Conservation (phyloP, 1,284 basidiomycete genomes). For the Meripilus lineatus region DNA sequence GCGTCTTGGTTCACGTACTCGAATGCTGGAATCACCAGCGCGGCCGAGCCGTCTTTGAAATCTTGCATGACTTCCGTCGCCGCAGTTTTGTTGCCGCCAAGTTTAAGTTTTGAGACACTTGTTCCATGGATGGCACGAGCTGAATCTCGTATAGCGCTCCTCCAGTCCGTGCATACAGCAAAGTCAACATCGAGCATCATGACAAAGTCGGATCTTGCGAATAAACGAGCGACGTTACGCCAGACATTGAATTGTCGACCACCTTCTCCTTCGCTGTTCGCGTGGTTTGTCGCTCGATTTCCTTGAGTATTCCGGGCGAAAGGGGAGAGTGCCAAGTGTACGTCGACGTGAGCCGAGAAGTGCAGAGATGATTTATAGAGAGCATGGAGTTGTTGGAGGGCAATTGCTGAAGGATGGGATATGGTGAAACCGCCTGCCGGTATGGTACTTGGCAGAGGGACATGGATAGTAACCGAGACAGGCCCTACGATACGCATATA, state of each 20-base stretch:
- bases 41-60: constrained; percentile 44
- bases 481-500: constrained; percentile 46
- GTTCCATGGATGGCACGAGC: neutral
- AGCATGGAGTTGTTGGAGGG: constrained; percentile 56
- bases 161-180: constrained; percentile 75
- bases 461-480: constrained; percentile 77
- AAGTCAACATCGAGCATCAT: constrained; percentile 91
- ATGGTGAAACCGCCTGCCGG: constrained; percentile 19
- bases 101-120: too few relatives aligned
- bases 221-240: constrained; percentile 78
- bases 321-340: constrained; percentile 82
- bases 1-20: constrained; percentile 63
- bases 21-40: constrained; percentile 76
- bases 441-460: constrained; percentile 33
- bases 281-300: neutral
- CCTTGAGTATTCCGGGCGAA: constrained; percentile 35
- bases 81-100: constrained; percentile 50
- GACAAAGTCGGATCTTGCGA: constrained; percentile 74
- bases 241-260: constrained; percentile 83
- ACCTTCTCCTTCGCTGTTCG: constrained; percentile 22
- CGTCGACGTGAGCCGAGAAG: constrained; percentile 71
- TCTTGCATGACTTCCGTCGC: constrained; percentile 7
- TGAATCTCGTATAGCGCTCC: constrained; percentile 39
- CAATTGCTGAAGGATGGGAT: constrained; percentile 25
- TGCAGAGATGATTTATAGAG: constrained; percentile 60